These are phyloP conservation scores for Starmerella sp. DNA, from an alignment of 805 yeast genomes.

Conservation along the genomic window DNA sequence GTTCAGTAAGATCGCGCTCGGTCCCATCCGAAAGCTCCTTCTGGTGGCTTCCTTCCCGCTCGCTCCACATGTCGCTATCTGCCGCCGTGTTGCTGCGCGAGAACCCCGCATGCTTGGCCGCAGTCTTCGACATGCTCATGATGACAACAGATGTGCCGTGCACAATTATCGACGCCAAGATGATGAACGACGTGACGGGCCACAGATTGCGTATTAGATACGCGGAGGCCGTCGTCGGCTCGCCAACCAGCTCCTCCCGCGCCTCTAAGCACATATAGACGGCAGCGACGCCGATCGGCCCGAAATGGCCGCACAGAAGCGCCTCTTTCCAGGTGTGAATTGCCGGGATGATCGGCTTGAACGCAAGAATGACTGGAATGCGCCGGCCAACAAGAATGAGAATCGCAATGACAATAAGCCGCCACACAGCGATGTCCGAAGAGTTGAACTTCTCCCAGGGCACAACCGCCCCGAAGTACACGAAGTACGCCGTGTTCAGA, in stretches of 20 bases:
- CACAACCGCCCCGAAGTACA: conserved; percentile 57
- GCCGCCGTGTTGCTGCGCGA: conserved; percentile 1
- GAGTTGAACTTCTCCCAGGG: conserved; percentile 57
- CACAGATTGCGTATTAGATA: conserved; percentile 54
- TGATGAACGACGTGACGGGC: conserved; percentile 74
- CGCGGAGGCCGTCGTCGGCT: conserved; percentile 8
- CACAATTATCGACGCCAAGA: conserved; percentile 69
- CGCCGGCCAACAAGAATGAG: conserved; percentile 29
- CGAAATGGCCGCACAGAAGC: conserved; percentile 61
- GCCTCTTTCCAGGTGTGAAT: conserved; percentile 58
- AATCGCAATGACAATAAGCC: conserved; percentile 28
- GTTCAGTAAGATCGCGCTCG: background rate
- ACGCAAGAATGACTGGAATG: conserved; percentile 31
- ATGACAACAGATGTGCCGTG: conserved; percentile 87
- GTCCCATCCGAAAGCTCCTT: background rate
- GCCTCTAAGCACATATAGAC: conserved; percentile 44
- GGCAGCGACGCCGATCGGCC: conserved; percentile 66
- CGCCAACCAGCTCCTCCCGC: conserved; percentile 30
- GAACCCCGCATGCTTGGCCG: background rate
- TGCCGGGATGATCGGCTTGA: conserved; percentile 51
- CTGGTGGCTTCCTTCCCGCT: background rate
- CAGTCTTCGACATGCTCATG: conserved; percentile 24
- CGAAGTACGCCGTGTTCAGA: conserved; percentile 54
- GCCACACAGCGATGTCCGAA: conserved; percentile 27
- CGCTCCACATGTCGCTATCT: background rate